Conservation (phyloP, 2,329 filamentous ascomycete genomes). For the Alternaria sp. region DNA sequence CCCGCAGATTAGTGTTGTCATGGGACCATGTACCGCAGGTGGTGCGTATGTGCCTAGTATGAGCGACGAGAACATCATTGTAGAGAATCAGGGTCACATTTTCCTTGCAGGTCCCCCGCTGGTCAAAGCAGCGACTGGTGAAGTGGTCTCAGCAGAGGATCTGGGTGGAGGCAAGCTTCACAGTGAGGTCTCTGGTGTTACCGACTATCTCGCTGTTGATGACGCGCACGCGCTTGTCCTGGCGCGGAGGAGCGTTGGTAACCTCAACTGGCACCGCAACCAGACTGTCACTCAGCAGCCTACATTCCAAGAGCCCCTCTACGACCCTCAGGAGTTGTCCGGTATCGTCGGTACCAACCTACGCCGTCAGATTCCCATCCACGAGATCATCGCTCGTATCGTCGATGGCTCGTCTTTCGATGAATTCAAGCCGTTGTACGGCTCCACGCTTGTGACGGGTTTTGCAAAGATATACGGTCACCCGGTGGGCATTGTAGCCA, state of each 20-base stretch:
- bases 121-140: slow-evolving; percentile 94
- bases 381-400: slow-evolving; percentile 90
- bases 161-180: slow-evolving; percentile 91
- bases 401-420: slow-evolving; percentile 90
- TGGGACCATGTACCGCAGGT: slow-evolving; percentile 96
- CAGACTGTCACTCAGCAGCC: slow-evolving; percentile 43
- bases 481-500: slow-evolving; percentile 90
- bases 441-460: slow-evolving; percentile 84
- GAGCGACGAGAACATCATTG: slow-evolving; percentile 97
- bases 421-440: slow-evolving; percentile 94
- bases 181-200: slow-evolving; percentile 88
- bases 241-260: slow-evolving; percentile 81
- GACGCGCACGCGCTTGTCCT: slow-evolving; percentile 91
- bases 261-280: slow-evolving; percentile 84
- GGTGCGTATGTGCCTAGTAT: slow-evolving; percentile 97
- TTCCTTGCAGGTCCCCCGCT: slow-evolving; percentile 94
- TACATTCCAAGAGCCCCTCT: slow-evolving; percentile 76
- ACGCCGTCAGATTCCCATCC: slow-evolving; percentile 82
- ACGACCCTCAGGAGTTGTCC: slow-evolving; percentile 79
- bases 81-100: slow-evolving; percentile 94
- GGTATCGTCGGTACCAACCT: slow-evolving; percentile 93
- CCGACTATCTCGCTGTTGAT: slow-evolving; percentile 93
- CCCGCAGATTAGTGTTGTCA: slow-evolving; percentile 92
- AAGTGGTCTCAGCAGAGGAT: slow-evolving; percentile 89
- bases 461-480: slow-evolving; percentile 92